Evolutionary conservation across 768 basidiomycete species (phyloP).

Genomic region (Nidula microcarpa): DNA sequence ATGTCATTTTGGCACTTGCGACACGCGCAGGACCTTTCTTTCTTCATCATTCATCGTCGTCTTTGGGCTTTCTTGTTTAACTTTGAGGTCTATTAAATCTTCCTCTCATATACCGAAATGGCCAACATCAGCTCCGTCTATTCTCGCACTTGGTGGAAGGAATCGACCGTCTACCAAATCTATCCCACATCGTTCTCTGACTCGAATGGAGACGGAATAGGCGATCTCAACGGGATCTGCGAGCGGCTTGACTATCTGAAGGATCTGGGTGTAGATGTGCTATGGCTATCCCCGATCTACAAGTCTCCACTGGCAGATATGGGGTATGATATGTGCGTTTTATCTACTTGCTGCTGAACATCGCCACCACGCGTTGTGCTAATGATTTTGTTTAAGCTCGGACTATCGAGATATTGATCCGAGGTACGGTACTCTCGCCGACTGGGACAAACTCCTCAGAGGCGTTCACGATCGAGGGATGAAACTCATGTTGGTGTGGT

Average conservation of each 20-base stretch:
- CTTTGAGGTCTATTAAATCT: neutral
- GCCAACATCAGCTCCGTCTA: neutral
- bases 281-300: conserved; percentile 77
- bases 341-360: neutral
- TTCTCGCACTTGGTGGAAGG: conserved; percentile 50
- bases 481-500: conserved; percentile 53
- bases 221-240: conserved; percentile 66
- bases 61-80: conserved; percentile 6
- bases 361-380: neutral
- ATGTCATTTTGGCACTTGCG: too few relatives aligned
- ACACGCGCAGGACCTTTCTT: too few relatives aligned
- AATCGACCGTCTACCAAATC: conserved; percentile 61
- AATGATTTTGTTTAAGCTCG: conserved; percentile 31
- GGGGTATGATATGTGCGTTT: conserved; percentile 66
- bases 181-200: conserved; percentile 71
- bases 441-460: conserved; percentile 53
- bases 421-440: conserved; percentile 59
- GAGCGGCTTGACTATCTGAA: conserved; percentile 67
- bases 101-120: neutral
- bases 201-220: conserved; percentile 67
- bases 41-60: too few relatives aligned
- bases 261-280: conserved; percentile 59
- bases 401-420: conserved; percentile 65
- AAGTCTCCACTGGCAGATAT: conserved; percentile 66
- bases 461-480: conserved; percentile 60